A percentile compares a stretch with the other conserved stretches of the same genome.
These are phyloP conservation scores for Pestalotiopsis sp. DNA, from an alignment of 2,329 filamentous ascomycete genomes.

Conservation along the genomic window DNA sequence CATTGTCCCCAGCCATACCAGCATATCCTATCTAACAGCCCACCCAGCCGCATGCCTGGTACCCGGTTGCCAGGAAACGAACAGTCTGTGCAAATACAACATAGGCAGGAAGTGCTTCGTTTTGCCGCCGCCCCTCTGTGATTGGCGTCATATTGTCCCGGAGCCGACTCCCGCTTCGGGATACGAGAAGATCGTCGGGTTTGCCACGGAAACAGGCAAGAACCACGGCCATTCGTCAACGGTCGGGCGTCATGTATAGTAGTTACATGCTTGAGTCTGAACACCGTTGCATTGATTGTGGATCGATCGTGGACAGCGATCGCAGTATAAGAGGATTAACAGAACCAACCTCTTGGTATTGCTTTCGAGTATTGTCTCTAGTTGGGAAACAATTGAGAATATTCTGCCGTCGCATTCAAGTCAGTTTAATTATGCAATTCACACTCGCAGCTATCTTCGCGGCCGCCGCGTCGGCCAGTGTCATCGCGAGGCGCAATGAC, in stretches of 20 bases:
- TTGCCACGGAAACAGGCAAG: not conserved
- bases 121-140: not conserved
- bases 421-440: constrained; percentile 16
- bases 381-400: too few relatives aligned
- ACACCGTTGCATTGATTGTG: not conserved
- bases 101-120: not conserved
- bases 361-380: not conserved
- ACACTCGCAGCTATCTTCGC: constrained; percentile 17
- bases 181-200: not conserved
- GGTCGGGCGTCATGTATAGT: not conserved
- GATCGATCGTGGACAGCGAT: not conserved
- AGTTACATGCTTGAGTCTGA: not conserved
- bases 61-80: not conserved
- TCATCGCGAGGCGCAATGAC: constrained; percentile 12
- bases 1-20: too few relatives aligned
- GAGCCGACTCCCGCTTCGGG: not conserved
- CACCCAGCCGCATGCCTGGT: not conserved
- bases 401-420: too few relatives aligned
- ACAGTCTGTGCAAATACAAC: not conserved
- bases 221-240: not conserved
- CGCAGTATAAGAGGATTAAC: not conserved
- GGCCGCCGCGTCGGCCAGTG: constrained; percentile 17
- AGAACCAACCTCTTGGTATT: not conserved
- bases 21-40: too few relatives aligned
- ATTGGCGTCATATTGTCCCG: not conserved